Percentiles rank a stretch among this genome's conserved stretches.
These are phyloP conservation scores for Ophiostoma sp. DNA, from an alignment of 2,329 filamentous ascomycete genomes.

Conservation along the genomic window DNA sequence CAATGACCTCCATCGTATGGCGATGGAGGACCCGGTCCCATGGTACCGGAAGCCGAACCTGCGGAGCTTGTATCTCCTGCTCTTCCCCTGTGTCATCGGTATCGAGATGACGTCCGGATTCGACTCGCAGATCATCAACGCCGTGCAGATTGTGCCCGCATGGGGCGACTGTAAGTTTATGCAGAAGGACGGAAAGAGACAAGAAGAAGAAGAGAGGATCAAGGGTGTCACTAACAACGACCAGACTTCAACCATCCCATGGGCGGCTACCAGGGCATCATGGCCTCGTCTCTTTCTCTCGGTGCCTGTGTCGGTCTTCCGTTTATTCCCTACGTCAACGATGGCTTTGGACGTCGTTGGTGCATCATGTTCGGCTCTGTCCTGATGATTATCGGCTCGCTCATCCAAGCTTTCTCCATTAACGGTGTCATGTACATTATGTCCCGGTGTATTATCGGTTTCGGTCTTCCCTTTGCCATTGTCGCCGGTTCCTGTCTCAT, in stretches of 20 bases:
- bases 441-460: slow-evolving; percentile 59
- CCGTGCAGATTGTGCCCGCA: slow-evolving; percentile 41
- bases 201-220: background rate
- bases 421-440: slow-evolving; percentile 59
- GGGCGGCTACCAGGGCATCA: slow-evolving; percentile 39
- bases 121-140: slow-evolving; percentile 47
- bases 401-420: slow-evolving; percentile 53
- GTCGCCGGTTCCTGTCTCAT: slow-evolving; percentile 59
- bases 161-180: slow-evolving; percentile 39
- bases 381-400: slow-evolving; percentile 53
- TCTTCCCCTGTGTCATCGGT: slow-evolving; percentile 59
- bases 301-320: slow-evolving; percentile 54
- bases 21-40: slow-evolving; percentile 43
- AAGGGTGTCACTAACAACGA: background rate
- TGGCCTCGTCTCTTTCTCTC: slow-evolving; percentile 54
- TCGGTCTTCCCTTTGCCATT: slow-evolving; percentile 62
- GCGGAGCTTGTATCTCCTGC: slow-evolving; percentile 52
- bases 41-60: slow-evolving; percentile 61
- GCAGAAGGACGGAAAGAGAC: background rate
- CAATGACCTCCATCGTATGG: slow-evolving; percentile 43
- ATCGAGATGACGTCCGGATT: slow-evolving; percentile 63
- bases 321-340: slow-evolving; percentile 53
- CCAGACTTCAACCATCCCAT: slow-evolving; percentile 37
- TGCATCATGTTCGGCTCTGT: slow-evolving; percentile 54
- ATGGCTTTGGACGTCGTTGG: slow-evolving; percentile 51